Evolutionary conservation across 2,329 filamentous ascomycete species (phyloP).

Genomic region (Nothopassalora personata): DNA sequence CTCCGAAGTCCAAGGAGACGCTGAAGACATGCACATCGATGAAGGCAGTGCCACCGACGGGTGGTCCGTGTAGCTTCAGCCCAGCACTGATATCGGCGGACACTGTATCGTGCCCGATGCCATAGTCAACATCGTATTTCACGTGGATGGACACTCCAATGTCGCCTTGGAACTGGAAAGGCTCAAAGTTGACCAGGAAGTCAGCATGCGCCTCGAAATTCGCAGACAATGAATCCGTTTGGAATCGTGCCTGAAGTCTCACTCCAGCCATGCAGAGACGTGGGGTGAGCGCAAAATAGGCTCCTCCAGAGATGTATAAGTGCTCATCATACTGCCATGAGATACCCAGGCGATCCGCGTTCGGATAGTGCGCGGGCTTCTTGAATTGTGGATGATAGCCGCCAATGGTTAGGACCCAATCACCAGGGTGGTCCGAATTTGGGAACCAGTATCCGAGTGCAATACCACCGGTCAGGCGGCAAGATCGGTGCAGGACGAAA

Average conservation of each 20-base stretch:
- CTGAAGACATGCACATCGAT: too few relatives aligned
- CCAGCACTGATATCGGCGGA: too few relatives aligned
- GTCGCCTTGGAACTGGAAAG: conserved; percentile 9
- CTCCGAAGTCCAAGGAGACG: too few relatives aligned
- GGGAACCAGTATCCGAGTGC: conserved; percentile 5
- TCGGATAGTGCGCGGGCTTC: conserved; percentile 4
- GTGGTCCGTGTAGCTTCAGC: too few relatives aligned
- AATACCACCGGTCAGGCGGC: conserved; percentile 5
- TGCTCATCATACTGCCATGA: not conserved
- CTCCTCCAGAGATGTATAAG: conserved; percentile 5
- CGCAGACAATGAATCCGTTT: not conserved
- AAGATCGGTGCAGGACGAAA: conserved; percentile 5
- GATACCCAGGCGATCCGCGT: not conserved
- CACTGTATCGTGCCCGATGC: too few relatives aligned
- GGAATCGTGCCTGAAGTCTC: conserved; percentile 2
- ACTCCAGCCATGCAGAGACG: conserved; percentile 7
- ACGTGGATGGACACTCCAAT: not conserved
- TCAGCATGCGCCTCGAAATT: conserved; percentile 5
- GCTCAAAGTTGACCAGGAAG: conserved; percentile 9
- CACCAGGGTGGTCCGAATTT: not conserved
- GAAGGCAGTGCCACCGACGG: too few relatives aligned
- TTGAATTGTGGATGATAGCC: conserved; percentile 4
- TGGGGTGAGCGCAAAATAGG: conserved; percentile 13
- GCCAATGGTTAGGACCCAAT: conserved; percentile 5
- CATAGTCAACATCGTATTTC: too few relatives aligned